These are phyloP conservation scores for Penicillium sp. DNA, from an alignment of 2,329 filamentous ascomycete genomes.

Conservation along the genomic window DNA sequence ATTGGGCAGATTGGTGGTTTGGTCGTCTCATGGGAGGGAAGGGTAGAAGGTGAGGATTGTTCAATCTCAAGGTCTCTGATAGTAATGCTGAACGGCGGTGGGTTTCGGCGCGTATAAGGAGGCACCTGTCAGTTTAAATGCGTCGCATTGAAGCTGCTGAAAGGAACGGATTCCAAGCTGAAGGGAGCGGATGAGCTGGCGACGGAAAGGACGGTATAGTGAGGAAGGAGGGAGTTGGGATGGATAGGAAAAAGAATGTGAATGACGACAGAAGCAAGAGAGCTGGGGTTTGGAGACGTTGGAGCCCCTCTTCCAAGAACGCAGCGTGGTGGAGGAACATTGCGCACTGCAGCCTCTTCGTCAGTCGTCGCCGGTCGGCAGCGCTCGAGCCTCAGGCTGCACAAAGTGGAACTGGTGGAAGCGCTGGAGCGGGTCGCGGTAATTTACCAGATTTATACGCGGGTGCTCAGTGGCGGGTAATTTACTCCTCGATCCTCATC, in stretches of 20 bases:
- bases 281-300: constrained; percentile 16
- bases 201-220: constrained; percentile 13
- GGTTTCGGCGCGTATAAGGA: constrained; percentile 4
- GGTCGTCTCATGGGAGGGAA: constrained; percentile 24
- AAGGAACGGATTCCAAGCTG: constrained; percentile 13
- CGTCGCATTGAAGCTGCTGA: constrained; percentile 6
- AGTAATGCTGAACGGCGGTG: constrained; percentile 16
- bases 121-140: constrained; percentile 2
- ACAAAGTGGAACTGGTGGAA: neutral
- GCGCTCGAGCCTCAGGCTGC: neutral
- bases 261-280: constrained; percentile 19
- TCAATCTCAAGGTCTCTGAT: constrained; percentile 26
- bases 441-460: neutral
- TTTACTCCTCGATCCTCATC: neutral
- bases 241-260: constrained; percentile 14
- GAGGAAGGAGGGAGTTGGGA: constrained; percentile 1
- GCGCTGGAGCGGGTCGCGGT: neutral
- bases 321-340: constrained; percentile 6
- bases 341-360: constrained; percentile 1
- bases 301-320: constrained; percentile 9
- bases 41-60: constrained; percentile 19
- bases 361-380: neutral
- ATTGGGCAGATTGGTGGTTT: constrained; percentile 21
- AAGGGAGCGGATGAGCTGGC: constrained; percentile 4
- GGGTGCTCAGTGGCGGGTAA: neutral